Conservation (phyloP, 1,284 basidiomycete genomes). For the Ustilago crameri region DNA sequence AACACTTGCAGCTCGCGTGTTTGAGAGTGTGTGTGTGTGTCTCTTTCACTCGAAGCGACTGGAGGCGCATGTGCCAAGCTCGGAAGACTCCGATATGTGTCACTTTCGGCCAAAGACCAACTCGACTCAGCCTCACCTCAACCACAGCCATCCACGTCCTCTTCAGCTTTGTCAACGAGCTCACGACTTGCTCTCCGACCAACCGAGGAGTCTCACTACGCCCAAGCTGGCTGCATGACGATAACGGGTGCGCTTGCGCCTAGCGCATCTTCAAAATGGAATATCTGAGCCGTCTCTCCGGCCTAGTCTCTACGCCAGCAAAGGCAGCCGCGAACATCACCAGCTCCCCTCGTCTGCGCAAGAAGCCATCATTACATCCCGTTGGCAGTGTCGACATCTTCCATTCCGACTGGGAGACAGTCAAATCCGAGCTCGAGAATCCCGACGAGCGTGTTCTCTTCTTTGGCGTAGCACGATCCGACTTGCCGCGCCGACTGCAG, state of each 20-base stretch:
- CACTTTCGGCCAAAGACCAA: conserved; percentile 2
- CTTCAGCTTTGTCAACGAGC: background rate
- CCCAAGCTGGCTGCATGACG: conserved; percentile 8
- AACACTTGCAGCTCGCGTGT: conserved; percentile 15
- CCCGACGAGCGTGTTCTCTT: conserved; percentile 84
- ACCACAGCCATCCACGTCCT: background rate
- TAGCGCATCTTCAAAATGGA: conserved; percentile 37
- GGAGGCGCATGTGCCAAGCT: background rate
- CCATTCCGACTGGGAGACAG: conserved; percentile 40
- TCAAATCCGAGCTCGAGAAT: conserved; percentile 71
- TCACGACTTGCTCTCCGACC: background rate
- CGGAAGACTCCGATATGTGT: background rate
- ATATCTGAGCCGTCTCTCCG: conserved; percentile 46
- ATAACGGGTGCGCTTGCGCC: background rate
- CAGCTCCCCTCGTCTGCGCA: conserved; percentile 31
- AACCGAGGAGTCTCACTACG: background rate
- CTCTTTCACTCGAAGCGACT: background rate
- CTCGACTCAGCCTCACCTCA: conserved; percentile 1
- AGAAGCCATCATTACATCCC: conserved; percentile 40
- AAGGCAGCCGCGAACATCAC: conserved; percentile 29
- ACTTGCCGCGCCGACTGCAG: conserved; percentile 80
- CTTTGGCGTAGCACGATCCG: conserved; percentile 82
- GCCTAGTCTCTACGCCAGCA: conserved; percentile 42
- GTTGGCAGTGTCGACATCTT: conserved; percentile 50
- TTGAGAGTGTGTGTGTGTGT: conserved; percentile 4